Conservation (phyloP, 164 flowering plant genomes). For the Macadamia integrifolia region DNA sequence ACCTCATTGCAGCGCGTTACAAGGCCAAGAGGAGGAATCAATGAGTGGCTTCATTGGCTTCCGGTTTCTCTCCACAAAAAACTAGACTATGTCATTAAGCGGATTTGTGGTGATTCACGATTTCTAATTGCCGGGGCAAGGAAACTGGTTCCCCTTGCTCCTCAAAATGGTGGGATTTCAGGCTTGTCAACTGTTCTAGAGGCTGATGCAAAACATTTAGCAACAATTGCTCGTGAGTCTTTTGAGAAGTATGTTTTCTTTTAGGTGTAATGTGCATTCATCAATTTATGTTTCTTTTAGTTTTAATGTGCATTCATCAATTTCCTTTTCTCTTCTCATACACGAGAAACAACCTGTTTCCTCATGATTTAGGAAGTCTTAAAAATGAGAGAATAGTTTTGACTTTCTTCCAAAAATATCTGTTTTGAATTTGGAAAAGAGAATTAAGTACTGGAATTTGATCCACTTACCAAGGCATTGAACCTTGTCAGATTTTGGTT, state of each 20-base stretch:
- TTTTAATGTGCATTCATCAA: not conserved
- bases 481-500: no score
- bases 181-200: conserved; percentile 59
- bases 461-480: no score
- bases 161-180: conserved; percentile 38
- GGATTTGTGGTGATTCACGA: conserved; percentile 40
- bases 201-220: conserved; percentile 74
- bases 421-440: not conserved
- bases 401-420: not conserved
- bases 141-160: conserved; percentile 28
- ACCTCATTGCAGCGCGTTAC: conserved; percentile 60
- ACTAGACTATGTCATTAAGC: conserved; percentile 45
- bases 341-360: not conserved
- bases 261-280: not conserved
- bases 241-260: conserved; percentile 63
- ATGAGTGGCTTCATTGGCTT: conserved; percentile 89
- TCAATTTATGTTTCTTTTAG: no score
- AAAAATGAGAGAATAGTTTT: not conserved
- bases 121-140: conserved; percentile 22
- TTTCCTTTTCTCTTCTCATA: not conserved
- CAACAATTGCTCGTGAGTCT: conserved; percentile 62
- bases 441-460: not conserved
- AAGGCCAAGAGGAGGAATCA: conserved; percentile 83
- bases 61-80: conserved; percentile 72
- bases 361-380: not conserved